Conservation (phyloP, 768 basidiomycete species). For the Thelephora aurantiotincta region DNA sequence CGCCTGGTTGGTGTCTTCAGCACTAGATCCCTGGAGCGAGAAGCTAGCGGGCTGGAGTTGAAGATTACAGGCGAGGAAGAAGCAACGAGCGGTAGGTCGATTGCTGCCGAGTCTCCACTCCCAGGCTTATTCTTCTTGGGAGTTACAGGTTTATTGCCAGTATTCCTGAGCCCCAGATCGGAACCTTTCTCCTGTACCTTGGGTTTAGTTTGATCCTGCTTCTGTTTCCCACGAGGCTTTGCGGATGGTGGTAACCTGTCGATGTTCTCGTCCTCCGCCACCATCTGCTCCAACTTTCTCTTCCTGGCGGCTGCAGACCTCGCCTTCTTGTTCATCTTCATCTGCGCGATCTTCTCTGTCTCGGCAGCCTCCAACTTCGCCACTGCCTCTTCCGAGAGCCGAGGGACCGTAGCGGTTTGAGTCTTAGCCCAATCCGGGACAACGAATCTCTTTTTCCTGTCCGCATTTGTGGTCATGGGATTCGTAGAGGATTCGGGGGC, state of each 20-base stretch:
- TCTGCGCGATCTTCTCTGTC: not conserved
- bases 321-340: not conserved
- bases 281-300: not conserved
- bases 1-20: not conserved
- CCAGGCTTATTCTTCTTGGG: not conserved
- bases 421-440: slow-evolving; percentile 1
- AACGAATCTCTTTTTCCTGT: not conserved
- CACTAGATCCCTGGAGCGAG: not conserved
- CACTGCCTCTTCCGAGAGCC: not conserved
- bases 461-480: not conserved
- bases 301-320: not conserved
- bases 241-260: not conserved
- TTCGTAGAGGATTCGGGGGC: not conserved
- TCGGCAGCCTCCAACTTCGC: not conserved
- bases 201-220: not conserved
- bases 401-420: not conserved
- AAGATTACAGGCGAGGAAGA: not conserved
- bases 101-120: not conserved
- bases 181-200: not conserved
- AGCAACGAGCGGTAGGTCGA: not conserved
- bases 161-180: too few species aligned
- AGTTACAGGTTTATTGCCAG: not conserved
- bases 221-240: not conserved
- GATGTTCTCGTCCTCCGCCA: not conserved
- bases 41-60: not conserved